Base-by-base conservation (phyloP, 1,139 yeast genomes). In the Taphrina deformans region DNA sequence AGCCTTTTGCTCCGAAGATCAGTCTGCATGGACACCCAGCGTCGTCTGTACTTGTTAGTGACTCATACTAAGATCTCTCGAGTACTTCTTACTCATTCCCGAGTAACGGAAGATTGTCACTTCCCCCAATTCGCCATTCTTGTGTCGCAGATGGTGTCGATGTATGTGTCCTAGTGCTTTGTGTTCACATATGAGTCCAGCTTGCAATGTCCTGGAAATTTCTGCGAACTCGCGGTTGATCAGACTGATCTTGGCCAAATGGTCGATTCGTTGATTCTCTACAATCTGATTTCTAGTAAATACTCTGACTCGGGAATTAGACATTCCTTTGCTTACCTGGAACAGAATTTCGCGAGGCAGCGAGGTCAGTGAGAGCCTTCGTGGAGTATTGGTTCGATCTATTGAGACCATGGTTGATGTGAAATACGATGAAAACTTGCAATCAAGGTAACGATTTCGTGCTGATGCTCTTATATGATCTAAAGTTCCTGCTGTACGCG, bases 221-320 rank as follows among this genome's bases (percentile, higher is more conserved):
- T 51, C 44, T 3, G 55, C 40, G 16, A 51, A 51, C 26, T 51
- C 55, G 9, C 35, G 31, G 21, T 51, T 51, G 55, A 51, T 23
- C 55, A 51, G 41, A 51, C 55, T 51, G 27, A 51, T 51, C n/a
- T 51, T 51, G 2, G 55, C 55, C 27, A 51, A 18, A 7, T 51
- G 38, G 31, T 51, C 55, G 16, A 51, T 51, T 10, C 55, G 23
- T 12, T 29, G 41, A 33, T 51, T 51, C 35, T 48, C 35, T 16
- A 48, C 18, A 26, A 48, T 48, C 50, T 44, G 7, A n/a, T n/a
- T n/a, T n/a, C n/a, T n/a, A n/a, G n/a, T n/a, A n/a, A n/a, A n/a
- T n/a, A n/a, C n/a, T n/a, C n/a, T n/a, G n/a, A n/a, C n/a, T n/a
- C n/a, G n/a, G n/a, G n/a, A n/a, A n/a, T n/a, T n/a, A n/a, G n/a